phyloP scores from a whole-genome alignment of 257 asterid species.

The Salvia hispanica region DNA sequence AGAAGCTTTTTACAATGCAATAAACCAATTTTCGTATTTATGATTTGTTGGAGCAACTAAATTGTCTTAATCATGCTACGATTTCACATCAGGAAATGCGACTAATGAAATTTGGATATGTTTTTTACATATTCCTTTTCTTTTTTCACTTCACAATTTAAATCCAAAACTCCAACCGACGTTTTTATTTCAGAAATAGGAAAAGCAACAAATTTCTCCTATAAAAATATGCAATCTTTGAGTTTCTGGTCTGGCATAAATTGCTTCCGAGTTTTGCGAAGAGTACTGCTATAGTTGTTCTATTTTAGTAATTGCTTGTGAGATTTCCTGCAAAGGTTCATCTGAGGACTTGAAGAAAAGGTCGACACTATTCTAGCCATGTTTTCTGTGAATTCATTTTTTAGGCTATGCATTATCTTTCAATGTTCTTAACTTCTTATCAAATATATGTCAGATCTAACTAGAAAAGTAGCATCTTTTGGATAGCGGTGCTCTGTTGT shows the following conservation, averaged over 20 bases:
- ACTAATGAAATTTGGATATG: neutral
- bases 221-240: neutral
- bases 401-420: conserved; percentile 2
- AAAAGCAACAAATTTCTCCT: neutral
- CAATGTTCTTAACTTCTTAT: conserved; percentile 8
- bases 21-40: neutral
- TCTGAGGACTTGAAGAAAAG: conserved; percentile 4
- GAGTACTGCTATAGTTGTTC: neutral
- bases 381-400: neutral
- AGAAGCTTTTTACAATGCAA: neutral
- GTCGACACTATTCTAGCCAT: conserved; percentile 8
- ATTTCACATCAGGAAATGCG: neutral
- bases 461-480: neutral
- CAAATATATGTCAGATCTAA: neutral
- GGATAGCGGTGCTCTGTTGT: neutral
- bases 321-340: conserved; percentile 20
- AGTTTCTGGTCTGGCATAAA: neutral
- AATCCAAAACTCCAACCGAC: neutral
- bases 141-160: neutral
- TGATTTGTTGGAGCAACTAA: neutral
- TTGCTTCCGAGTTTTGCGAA: too few species aligned
- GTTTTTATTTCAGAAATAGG: neutral
- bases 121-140: neutral
- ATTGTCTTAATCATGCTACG: neutral
- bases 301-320: conserved; percentile 5